Evolutionary conservation across 2,329 filamentous ascomycete species (phyloP).

Genomic region (Dactylellina cionopaga): DNA sequence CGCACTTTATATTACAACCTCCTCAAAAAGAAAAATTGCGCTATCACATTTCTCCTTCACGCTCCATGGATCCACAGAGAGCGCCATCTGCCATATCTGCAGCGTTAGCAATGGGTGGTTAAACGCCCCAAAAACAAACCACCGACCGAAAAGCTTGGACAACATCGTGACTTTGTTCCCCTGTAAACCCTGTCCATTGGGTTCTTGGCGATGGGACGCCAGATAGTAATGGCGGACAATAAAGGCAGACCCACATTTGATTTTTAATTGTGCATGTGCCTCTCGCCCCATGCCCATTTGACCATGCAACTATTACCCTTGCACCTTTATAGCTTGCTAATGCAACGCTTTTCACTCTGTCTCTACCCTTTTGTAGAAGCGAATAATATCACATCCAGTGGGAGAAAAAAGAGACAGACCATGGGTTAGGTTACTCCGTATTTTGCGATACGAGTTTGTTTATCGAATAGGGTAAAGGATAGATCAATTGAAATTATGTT

Average conservation of each 20-base stretch:
- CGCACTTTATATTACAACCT: too few species aligned
- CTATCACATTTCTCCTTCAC: conserved; percentile 32
- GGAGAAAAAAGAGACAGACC: too few species aligned
- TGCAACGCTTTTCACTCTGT: conserved; percentile 48
- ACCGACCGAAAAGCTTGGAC: conserved; percentile 40
- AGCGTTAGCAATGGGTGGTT: too few species aligned
- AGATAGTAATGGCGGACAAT: background rate
- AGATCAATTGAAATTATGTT: too few species aligned
- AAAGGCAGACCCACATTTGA: conserved; percentile 10
- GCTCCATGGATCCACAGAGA: conserved; percentile 3
- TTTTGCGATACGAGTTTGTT: too few species aligned
- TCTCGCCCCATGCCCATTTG: background rate
- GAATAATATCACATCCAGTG: too few species aligned
- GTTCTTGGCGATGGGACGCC: conserved; percentile 37
- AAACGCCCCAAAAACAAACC: background rate
- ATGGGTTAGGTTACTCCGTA: too few species aligned
- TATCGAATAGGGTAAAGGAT: too few species aligned
- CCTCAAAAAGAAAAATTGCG: conserved; percentile 44
- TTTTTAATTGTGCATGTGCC: background rate
- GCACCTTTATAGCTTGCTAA: conserved; percentile 14
- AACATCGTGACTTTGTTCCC: conserved; percentile 27
- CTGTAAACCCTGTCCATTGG: conserved; percentile 49
- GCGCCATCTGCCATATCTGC: too few species aligned
- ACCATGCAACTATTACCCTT: conserved; percentile 3
- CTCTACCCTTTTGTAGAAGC: too few species aligned